These are phyloP conservation scores for Dioszegia crocea DNA, from an alignment of 768 basidiomycete species.

Conservation along the genomic window DNA sequence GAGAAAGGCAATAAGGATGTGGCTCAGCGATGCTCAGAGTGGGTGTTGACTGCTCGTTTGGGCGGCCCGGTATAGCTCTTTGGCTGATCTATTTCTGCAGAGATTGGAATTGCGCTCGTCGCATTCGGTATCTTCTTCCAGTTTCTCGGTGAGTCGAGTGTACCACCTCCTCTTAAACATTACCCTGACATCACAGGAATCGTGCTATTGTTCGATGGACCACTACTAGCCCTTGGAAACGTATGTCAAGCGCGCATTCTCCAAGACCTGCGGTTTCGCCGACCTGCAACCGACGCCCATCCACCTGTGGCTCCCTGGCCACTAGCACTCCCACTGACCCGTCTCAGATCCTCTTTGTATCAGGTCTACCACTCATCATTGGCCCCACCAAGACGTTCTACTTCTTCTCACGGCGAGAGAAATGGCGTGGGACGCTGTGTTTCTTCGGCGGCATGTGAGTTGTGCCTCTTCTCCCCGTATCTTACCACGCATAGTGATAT, in stretches of 20 bases:
- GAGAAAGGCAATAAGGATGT: conserved; percentile 51
- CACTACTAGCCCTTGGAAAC: conserved; percentile 93
- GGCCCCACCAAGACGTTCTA: conserved; percentile 93
- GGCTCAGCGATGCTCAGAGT: conserved; percentile 60
- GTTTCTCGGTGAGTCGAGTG: conserved; percentile 64
- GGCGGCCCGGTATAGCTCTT: not conserved
- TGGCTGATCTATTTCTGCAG: conserved; percentile 52
- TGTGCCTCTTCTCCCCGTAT: not conserved
- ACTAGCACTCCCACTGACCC: too few species aligned
- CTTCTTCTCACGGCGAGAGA: conserved; percentile 94
- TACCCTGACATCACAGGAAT: conserved; percentile 52
- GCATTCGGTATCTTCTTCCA: conserved; percentile 94
- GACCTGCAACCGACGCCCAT: not conserved
- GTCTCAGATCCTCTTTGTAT: conserved; percentile 85
- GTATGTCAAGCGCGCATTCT: conserved; percentile 55
- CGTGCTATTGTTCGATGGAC: conserved; percentile 93
- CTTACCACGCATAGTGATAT: too few species aligned
- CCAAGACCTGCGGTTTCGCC: not conserved
- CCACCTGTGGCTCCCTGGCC: too few species aligned
- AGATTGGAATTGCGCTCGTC: conserved; percentile 94
- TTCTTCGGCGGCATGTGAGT: conserved; percentile 50
- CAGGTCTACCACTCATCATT: conserved; percentile 92
- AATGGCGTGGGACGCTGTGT: conserved; percentile 65
- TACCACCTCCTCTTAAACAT: not conserved
- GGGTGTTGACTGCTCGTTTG: conserved; percentile 7